phyloP scores from a whole-genome alignment of 768 basidiomycete genomes.

The Botryobasidium botryosum region DNA sequence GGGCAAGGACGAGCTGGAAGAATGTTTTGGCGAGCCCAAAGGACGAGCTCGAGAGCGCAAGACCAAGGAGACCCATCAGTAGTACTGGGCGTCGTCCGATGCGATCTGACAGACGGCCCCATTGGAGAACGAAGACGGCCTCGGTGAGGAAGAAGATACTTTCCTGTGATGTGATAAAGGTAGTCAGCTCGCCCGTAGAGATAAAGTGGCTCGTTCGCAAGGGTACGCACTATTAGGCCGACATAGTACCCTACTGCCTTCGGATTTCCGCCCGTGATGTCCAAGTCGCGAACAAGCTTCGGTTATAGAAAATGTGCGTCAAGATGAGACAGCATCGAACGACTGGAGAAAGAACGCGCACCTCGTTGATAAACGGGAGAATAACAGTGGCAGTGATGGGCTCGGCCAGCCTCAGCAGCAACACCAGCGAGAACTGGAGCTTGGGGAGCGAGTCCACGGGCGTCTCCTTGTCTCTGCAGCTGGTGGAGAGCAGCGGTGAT shows the following conservation, averaged over 20 bases:
- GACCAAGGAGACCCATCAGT: conserved; percentile 9
- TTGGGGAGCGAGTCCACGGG: conserved; percentile 9
- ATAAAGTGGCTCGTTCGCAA: no score
- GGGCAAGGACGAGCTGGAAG: conserved; percentile 9
- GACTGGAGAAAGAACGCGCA: background rate
- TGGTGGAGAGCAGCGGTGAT: no score
- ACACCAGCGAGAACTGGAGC: conserved; percentile 5
- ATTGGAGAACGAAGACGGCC: conserved; percentile 7
- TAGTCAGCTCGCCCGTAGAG: no score
- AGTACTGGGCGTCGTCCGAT: conserved; percentile 15
- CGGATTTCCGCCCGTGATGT: conserved; percentile 8
- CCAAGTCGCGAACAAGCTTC: conserved; percentile 8
- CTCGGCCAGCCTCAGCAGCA: conserved; percentile 9
- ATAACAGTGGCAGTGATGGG: conserved; percentile 7
- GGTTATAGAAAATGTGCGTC: background rate
- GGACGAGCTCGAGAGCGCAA: conserved; percentile 8
- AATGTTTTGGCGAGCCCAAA: conserved; percentile 13
- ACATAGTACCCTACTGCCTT: conserved; percentile 10
- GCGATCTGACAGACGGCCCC: conserved; percentile 13
- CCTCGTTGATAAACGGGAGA: conserved; percentile 10
- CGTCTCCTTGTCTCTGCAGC: no score
- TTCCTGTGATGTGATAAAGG: conserved; percentile 1
- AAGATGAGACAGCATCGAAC: background rate
- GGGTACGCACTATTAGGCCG: conserved; percentile 10
- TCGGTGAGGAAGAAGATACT: conserved; percentile 12